Conservation (phyloP, 2,329 filamentous ascomycete genomes). For the Metarhizium robertsii region DNA sequence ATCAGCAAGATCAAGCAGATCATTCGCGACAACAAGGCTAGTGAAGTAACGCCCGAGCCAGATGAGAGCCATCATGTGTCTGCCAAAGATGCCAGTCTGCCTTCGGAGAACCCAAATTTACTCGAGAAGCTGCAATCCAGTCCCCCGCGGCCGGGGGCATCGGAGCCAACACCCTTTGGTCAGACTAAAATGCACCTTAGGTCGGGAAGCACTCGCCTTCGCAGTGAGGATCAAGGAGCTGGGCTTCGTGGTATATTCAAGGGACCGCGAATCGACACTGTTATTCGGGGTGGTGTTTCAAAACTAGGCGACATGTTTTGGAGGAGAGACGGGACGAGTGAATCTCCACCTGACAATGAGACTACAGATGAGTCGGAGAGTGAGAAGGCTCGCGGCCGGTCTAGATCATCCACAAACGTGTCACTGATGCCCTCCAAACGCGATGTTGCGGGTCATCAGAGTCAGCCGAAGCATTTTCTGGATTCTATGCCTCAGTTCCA, state of each 20-base stretch:
- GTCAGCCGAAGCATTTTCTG: constrained; percentile 34
- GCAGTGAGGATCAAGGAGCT: constrained; percentile 20
- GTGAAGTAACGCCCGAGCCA: constrained; percentile 31
- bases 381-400: constrained; percentile 31
- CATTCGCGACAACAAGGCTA: constrained; percentile 44
- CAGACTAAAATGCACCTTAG: constrained; percentile 30
- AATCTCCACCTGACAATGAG: constrained; percentile 26
- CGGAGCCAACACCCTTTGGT: constrained; percentile 12
- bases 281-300: constrained; percentile 52
- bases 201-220: constrained; percentile 38
- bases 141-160: constrained; percentile 24
- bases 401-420: constrained; percentile 23
- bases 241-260: constrained; percentile 63
- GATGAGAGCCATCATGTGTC: constrained; percentile 18
- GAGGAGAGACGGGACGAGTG: constrained; percentile 36
- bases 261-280: constrained; percentile 57
- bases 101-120: constrained; percentile 13
- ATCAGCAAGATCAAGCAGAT: constrained; percentile 46
- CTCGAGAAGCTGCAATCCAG: constrained; percentile 8
- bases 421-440: constrained; percentile 25
- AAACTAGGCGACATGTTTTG: constrained; percentile 49
- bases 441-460: constrained; percentile 19
- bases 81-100: constrained; percentile 16
- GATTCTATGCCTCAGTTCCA: constrained; percentile 43
- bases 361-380: constrained; percentile 41